phyloP scores from a whole-genome alignment of 129 eudicot species.

The Pittosporum tobira region DNA sequence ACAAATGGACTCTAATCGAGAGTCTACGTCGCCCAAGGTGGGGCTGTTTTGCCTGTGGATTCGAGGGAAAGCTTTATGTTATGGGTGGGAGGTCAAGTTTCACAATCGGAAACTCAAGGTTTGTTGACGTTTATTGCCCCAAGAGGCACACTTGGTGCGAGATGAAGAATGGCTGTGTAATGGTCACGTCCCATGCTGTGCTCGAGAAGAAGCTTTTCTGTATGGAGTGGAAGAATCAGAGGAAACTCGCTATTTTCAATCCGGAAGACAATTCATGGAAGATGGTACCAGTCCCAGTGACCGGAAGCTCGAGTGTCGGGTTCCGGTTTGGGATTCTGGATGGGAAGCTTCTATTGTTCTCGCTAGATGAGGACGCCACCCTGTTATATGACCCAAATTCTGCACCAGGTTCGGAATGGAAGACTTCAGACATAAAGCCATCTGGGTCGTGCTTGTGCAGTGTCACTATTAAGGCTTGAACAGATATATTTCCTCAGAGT shows the following conservation, averaged over 20 bases:
- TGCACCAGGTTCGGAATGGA: slow-evolving; percentile 71
- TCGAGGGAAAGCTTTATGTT: slow-evolving; percentile 77
- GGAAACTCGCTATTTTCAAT: slow-evolving; percentile 58
- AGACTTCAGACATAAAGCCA: slow-evolving; percentile 57
- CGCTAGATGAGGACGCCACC: slow-evolving; percentile 46
- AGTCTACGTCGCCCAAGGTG: slow-evolving; percentile 85
- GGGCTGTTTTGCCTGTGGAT: slow-evolving; percentile 88
- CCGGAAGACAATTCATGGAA: slow-evolving; percentile 75
- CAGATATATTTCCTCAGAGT: not conserved
- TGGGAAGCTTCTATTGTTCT: slow-evolving; percentile 62
- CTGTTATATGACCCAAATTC: slow-evolving; percentile 79
- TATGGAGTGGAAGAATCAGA: slow-evolving; percentile 93
- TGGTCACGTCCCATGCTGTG: slow-evolving; percentile 96
- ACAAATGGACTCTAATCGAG: slow-evolving; percentile 68
- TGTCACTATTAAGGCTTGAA: slow-evolving; percentile 77
- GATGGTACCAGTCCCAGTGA: slow-evolving; percentile 68
- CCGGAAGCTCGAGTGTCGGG: slow-evolving; percentile 72
- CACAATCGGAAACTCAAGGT: slow-evolving; percentile 93
- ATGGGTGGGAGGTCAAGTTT: slow-evolving; percentile 97
- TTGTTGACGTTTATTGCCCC: slow-evolving; percentile 74
- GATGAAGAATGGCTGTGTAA: slow-evolving; percentile 96
- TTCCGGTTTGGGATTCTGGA: slow-evolving; percentile 80
- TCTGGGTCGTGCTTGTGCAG: slow-evolving; percentile 72
- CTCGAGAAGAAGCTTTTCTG: slow-evolving; percentile 74
- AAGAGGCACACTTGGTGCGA: slow-evolving; percentile 59